Evolutionary conservation across 441 rosid species (phyloP).

Genomic region (Aquilaria agallochum): DNA sequence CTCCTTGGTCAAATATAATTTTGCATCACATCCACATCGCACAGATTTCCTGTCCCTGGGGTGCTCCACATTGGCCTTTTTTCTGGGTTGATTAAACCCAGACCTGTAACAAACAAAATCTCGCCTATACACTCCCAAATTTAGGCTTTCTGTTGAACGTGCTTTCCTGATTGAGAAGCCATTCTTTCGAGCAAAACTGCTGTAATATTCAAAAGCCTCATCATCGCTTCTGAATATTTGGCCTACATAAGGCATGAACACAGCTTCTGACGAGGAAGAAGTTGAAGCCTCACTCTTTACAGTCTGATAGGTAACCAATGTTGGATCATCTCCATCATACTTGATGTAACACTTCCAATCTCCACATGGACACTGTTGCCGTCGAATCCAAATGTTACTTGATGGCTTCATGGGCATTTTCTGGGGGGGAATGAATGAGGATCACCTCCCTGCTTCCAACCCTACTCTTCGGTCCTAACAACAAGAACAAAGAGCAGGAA

Average conservation of each 20-base stretch:
- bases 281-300: conserved; percentile 51
- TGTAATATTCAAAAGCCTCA: conserved; percentile 83
- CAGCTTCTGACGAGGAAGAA: conserved; percentile 40
- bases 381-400: conserved; percentile 70
- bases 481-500: too few relatives aligned
- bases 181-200: conserved; percentile 72
- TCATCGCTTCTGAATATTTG: conserved; percentile 74
- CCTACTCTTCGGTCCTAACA: conserved; percentile 3
- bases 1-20: conserved; percentile 77
- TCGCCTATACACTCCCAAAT: conserved; percentile 76
- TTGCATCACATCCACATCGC: conserved; percentile 93
- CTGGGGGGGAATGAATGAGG: conserved; percentile 7
- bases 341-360: conserved; percentile 88
- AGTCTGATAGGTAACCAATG: conserved; percentile 33
- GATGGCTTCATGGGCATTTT: conserved; percentile 49
- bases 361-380: conserved; percentile 93
- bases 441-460: conserved; percentile 6
- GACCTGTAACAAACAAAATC: conserved; percentile 96
- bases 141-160: conserved; percentile 81
- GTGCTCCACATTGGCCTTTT: conserved; percentile 82
- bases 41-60: conserved; percentile 88
- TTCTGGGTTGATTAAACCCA: conserved; percentile 82
- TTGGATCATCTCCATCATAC: conserved; percentile 63
- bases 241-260: conserved; percentile 78
- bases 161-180: conserved; percentile 93